phyloP scores from a whole-genome alignment of 768 basidiomycete species.

The Trametes elegans region DNA sequence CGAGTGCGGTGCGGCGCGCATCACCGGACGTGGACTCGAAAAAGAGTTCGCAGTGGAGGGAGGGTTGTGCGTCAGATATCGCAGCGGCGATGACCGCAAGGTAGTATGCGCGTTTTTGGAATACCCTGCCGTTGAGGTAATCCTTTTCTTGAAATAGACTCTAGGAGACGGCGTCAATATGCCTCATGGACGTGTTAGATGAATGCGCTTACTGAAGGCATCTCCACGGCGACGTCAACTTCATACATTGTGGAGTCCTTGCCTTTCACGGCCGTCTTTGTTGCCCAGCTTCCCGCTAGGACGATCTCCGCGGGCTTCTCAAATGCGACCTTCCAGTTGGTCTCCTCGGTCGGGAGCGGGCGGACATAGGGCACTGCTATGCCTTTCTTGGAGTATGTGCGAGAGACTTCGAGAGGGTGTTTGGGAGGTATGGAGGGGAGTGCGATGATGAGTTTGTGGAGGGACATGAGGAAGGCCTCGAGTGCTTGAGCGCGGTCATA shows the following conservation, averaged over 20 bases:
- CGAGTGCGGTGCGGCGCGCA: conserved; percentile 61
- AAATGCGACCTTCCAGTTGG: conserved; percentile 88
- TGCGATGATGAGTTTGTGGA: conserved; percentile 64
- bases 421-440: conserved; percentile 56
- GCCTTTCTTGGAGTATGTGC: conserved; percentile 48
- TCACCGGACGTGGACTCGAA: conserved; percentile 62
- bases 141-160: conserved; percentile 94
- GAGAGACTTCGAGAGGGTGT: conserved; percentile 66
- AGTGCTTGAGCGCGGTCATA: conserved; percentile 52
- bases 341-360: conserved; percentile 72
- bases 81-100: conserved; percentile 74
- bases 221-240: conserved; percentile 82
- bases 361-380: conserved; percentile 66
- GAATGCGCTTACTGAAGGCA: conserved; percentile 62
- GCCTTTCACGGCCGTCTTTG: conserved; percentile 69
- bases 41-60: conserved; percentile 53
- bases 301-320: conserved; percentile 73
- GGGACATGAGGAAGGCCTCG: conserved; percentile 62
- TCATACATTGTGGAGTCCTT: conserved; percentile 63
- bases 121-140: conserved; percentile 83
- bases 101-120: conserved; percentile 91
- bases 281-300: conserved; percentile 86
- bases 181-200: background rate
- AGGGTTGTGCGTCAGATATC: conserved; percentile 43
- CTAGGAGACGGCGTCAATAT: conserved; percentile 34